Base-by-base conservation (phyloP, 257 asterid genomes). In the Verbena officinalis region DNA sequence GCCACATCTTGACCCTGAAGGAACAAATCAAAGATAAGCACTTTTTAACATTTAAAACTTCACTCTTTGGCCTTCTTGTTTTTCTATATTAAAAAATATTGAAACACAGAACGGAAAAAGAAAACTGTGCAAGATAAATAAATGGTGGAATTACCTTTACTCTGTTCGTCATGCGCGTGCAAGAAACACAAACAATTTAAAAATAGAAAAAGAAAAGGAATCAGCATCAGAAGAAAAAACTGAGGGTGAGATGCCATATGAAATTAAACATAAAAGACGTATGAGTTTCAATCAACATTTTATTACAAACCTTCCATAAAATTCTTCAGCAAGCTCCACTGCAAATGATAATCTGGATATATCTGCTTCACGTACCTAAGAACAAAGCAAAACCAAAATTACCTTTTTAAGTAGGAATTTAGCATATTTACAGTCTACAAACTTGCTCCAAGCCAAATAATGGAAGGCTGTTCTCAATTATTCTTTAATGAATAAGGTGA, bases 321-420 rank as follows among this genome's bases (percentile, higher is more conserved):
- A 94, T 74, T 94, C 99, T 84, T 90, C 99, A 72, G 99, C 99
- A 59, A 94, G 96, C 79, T 94, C 99, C 81, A 90, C 90, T 1
- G 99, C 96, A 55, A 94, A 94, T 52, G 99, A 94, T 46, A 94
- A 80, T 44, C 97, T 85, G 49, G 96, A 88, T 68, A 94, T 91
- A 77, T 94, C 99, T 67, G 99, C 97, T 82, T 94, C 99, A 24
- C 99, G 99, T 74, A 94, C 86, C 99, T 94, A 75, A 65, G 59
- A 74, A 80, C 11, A 68, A 51, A 68, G 53, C 52, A 65, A 59
- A 42, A 43, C 42, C 55, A 55, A 58, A 38, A 49, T 75, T 46
- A 52, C 53, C 55, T 17, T 60, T 69, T 17, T 30, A 53, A 13
- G 43, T 22, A 3, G 43, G 14, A 20, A 60, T 24, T n/a, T n/a